These are phyloP conservation scores for Cupressus sempervirens DNA, from an alignment of 75 land plant species.

Conservation along the genomic window DNA sequence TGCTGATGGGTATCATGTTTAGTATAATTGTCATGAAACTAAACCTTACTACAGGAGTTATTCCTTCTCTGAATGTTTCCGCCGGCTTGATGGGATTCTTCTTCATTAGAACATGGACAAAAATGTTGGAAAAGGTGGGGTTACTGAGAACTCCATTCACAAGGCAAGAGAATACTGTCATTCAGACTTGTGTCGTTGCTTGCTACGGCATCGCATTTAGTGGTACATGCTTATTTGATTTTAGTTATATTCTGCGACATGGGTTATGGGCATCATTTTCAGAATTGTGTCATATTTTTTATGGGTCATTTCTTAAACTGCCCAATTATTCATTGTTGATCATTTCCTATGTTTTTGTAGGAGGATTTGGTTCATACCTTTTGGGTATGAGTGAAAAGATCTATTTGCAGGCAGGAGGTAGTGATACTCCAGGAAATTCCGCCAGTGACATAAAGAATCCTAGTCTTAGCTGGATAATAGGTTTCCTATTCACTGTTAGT, in stretches of 20 bases:
- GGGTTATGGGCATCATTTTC: not conserved
- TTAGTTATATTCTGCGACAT: not conserved
- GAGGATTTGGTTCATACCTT: constrained; percentile 84
- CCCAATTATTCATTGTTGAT: not conserved
- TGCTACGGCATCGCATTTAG: constrained; percentile 48
- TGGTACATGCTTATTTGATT: constrained; percentile 22
- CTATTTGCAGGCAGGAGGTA: constrained; percentile 16
- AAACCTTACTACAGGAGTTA: constrained; percentile 47
- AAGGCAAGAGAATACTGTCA: constrained; percentile 63
- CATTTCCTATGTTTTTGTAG: constrained; percentile 24
- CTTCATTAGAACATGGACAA: constrained; percentile 42
- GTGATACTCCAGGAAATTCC: constrained; percentile 11
- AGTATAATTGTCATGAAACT: constrained; percentile 60
- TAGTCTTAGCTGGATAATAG: constrained; percentile 61
- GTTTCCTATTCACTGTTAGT: constrained; percentile 56
- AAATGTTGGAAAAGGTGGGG: constrained; percentile 27
- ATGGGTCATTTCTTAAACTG: not conserved
- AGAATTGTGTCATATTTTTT: not conserved
- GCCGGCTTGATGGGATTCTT: constrained; percentile 60
- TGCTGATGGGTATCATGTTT: constrained; percentile 45
- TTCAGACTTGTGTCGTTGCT: constrained; percentile 60
- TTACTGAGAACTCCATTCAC: constrained; percentile 37
- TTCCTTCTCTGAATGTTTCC: constrained; percentile 57
- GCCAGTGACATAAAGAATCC: constrained; percentile 41
- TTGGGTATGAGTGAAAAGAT: constrained; percentile 57